phyloP scores from a whole-genome alignment of 768 basidiomycete species.

The Suillus hirtellus region DNA sequence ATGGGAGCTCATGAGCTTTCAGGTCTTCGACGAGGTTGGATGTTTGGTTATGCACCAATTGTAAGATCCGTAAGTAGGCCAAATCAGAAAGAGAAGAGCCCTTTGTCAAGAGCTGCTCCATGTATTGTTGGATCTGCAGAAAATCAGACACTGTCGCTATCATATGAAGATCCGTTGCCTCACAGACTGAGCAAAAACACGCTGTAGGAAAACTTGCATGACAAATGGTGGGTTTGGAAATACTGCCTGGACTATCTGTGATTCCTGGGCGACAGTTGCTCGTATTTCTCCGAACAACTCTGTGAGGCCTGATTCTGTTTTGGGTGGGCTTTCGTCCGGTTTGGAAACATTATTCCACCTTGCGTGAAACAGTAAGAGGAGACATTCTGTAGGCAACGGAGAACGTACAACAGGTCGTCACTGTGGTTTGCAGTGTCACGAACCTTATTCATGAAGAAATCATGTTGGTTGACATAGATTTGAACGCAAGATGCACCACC shows the following conservation, averaged over 20 bases:
- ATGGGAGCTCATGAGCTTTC: constrained; percentile 84
- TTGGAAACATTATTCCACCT: constrained; percentile 86
- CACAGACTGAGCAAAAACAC: constrained; percentile 97
- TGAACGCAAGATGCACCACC: constrained; percentile 96
- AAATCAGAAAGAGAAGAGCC: constrained; percentile 80
- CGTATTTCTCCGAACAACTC: constrained; percentile 87
- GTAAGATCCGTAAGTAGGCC: constrained; percentile 87
- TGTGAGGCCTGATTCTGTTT: constrained; percentile 72
- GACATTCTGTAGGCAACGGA: neutral
- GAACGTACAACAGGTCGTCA: constrained; percentile 56
- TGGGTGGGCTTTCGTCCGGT: constrained; percentile 76
- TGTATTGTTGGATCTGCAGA: constrained; percentile 89
- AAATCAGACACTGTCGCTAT: constrained; percentile 12
- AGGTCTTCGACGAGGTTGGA: constrained; percentile 85
- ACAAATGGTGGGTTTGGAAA: constrained; percentile 96
- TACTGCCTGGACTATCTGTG: constrained; percentile 97
- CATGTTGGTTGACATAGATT: constrained; percentile 99
- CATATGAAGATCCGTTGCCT: constrained; percentile 27
- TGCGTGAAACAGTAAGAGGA: constrained; percentile 1
- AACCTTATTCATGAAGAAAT: constrained; percentile 97
- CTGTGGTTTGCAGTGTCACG: constrained; percentile 58
- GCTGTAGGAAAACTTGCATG: constrained; percentile 96
- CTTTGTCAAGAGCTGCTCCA: constrained; percentile 83
- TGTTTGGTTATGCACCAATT: constrained; percentile 81
- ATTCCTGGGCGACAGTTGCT: constrained; percentile 89